A percentile compares a stretch with the other conserved stretches of the same genome.
Evolutionary conservation across 176 grass and related monocot species (phyloP).

Genomic region (Carex pumila): DNA sequence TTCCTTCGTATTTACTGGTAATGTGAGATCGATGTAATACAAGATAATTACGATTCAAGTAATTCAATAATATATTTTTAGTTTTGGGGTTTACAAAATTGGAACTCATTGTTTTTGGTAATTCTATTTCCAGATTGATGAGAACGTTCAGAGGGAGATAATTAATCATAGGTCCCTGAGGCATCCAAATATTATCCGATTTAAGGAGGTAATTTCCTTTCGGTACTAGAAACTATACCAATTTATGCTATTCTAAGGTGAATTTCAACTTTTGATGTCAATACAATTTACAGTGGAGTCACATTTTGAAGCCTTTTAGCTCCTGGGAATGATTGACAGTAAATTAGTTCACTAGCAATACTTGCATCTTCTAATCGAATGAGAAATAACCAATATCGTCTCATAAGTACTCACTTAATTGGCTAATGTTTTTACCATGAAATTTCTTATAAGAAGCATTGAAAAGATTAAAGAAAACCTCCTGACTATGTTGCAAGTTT

Average conservation of each 20-base stretch:
- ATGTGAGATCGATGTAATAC: not conserved
- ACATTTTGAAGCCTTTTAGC: not conserved
- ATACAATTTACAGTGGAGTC: not conserved
- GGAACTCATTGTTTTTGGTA: not conserved
- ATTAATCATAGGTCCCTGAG: conserved; percentile 81
- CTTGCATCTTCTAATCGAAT: not conserved
- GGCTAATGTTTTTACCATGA: not conserved
- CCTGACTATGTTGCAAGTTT: not conserved
- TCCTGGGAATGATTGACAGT: not conserved
- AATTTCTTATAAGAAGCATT: not conserved
- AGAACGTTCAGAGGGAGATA: conserved; percentile 95
- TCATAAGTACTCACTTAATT: not conserved
- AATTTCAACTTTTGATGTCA: not conserved
- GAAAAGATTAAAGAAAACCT: not conserved
- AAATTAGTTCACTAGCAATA: not conserved
- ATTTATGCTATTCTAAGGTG: not conserved
- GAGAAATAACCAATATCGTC: not conserved
- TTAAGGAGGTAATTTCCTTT: conserved; percentile 63
- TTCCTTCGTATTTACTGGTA: not conserved
- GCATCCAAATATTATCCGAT: conserved; percentile 87
- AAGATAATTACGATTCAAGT: not conserved
- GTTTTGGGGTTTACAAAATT: not conserved
- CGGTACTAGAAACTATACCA: not conserved
- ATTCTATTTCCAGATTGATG: conserved; percentile 67
- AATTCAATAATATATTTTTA: not conserved